phyloP scores from a whole-genome alignment of 768 basidiomycete species.

The Boletus sp. region DNA sequence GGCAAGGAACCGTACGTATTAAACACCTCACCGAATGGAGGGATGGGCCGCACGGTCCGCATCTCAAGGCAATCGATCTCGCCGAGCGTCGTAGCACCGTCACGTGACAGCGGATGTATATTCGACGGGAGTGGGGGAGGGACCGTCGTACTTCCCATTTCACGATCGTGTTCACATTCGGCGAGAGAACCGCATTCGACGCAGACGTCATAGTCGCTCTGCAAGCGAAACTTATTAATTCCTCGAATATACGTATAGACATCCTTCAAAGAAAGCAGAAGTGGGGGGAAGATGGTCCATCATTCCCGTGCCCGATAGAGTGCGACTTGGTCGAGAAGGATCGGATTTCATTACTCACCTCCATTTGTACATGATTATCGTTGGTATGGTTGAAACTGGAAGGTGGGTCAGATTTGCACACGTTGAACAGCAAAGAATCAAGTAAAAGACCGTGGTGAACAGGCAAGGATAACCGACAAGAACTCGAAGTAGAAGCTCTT shows the following conservation, averaged over 20 bases:
- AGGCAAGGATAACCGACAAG: background rate
- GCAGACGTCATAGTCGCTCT: constrained; percentile 78
- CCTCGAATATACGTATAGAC: background rate
- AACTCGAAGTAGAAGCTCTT: background rate
- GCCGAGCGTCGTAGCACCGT: constrained; percentile 6
- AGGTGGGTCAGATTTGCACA: constrained; percentile 15
- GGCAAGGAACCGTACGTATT: constrained; percentile 73
- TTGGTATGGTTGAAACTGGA: constrained; percentile 71
- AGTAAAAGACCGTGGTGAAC: background rate
- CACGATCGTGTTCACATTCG: constrained; percentile 66
- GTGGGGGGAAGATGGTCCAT: background rate
- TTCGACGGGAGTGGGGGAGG: background rate
- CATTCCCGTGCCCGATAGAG: constrained; percentile 16
- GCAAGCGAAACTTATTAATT: constrained; percentile 16
- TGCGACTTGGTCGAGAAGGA: constrained; percentile 16
- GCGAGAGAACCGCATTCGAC: constrained; percentile 63
- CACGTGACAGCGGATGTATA: constrained; percentile 13
- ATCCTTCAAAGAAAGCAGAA: constrained; percentile 2
- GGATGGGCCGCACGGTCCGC: constrained; percentile 56
- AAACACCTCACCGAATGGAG: constrained; percentile 57
- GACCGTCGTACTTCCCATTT: constrained; percentile 11
- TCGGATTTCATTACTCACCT: constrained; percentile 45
- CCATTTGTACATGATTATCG: constrained; percentile 69
- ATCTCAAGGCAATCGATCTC: constrained; percentile 58
- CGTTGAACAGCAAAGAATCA: background rate